Base-by-base conservation (phyloP, 176 grass and related monocot genomes). In the Juncus effusus region DNA sequence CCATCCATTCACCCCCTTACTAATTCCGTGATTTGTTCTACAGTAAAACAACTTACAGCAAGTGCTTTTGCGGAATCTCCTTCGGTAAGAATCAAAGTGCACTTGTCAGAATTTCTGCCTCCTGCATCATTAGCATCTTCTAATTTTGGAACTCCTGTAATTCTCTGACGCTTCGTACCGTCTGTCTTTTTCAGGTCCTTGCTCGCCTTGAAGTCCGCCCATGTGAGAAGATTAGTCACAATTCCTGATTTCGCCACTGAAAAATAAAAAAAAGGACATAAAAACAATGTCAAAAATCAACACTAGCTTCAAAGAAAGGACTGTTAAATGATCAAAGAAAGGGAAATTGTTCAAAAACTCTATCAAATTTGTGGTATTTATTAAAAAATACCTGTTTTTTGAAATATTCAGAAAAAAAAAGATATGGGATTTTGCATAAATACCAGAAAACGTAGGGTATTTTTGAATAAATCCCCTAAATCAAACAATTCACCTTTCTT, bases 1-100 rank as follows among this genome's bases (percentile, higher is more conserved):
- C n/a, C n/a, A n/a, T n/a, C n/a, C n/a, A n/a, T n/a, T n/a, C n/a
- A n/a, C n/a, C n/a, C n/a, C n/a, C n/a, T n/a, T n/a, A n/a, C n/a
- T n/a, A n/a, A n/a, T n/a, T n/a, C n/a, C n/a, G n/a, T n/a, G n/a
- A n/a, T n/a, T n/a, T n/a, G n/a, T n/a, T n/a, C n/a, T n/a, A n/a
- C n/a, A n/a, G n/a, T n/a, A n/a, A n/a, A n/a, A n/a, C n/a, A n/a
- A 89, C 88, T 86, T 36, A 92, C 93, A 53, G 93, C 93, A 7
- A 97, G 80, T 60, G 93, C 93, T 73, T 97, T 97, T 38, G 93
- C 93, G 11, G 88, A 97, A 79, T 97, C 93, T 62, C 93, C 93
- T 86, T 97, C 93, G 42, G 93, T 92, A 7, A 97, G 78, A 51
- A 97, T 92, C 72, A 97, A 79, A 12, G 93, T 97, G 63, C 93